Percentiles rank a stretch among this genome's conserved stretches.
These are phyloP conservation scores for Singerocomus inundabilis DNA, from an alignment of 1,284 basidiomycete species.

Conservation along the genomic window DNA sequence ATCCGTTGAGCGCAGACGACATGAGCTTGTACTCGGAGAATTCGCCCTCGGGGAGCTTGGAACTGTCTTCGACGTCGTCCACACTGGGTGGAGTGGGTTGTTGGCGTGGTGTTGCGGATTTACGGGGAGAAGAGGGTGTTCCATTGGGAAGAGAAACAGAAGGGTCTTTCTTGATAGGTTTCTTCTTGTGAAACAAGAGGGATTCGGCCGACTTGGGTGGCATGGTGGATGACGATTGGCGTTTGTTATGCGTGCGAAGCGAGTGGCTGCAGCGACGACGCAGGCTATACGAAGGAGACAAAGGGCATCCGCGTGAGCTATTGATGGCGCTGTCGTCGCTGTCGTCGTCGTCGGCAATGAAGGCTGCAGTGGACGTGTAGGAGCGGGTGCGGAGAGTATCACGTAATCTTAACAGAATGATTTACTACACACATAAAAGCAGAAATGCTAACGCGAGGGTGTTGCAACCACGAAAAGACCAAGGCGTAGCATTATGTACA, in stretches of 20 bases:
- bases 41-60: constrained; percentile 57
- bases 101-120: constrained; percentile 31
- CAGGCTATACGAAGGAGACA: background rate
- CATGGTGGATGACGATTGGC: constrained; percentile 15
- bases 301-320: constrained; percentile 5
- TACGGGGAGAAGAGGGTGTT: constrained; percentile 23
- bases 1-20: constrained; percentile 73
- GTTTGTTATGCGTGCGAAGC: background rate
- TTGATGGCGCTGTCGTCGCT: no score
- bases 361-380: background rate
- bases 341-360: constrained; percentile 1
- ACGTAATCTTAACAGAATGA: constrained; percentile 26
- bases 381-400: no score
- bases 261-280: background rate
- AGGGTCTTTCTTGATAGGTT: constrained; percentile 23
- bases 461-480: constrained; percentile 9
- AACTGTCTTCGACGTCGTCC: constrained; percentile 44
- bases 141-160: constrained; percentile 13
- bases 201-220: constrained; percentile 34
- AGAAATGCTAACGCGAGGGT: constrained; percentile 16
- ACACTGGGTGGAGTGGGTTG: constrained; percentile 33
- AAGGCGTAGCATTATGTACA: constrained; percentile 33
- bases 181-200: constrained; percentile 36
- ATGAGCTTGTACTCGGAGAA: constrained; percentile 72
- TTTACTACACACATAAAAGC: constrained; percentile 15